A percentile compares a stretch with the other conserved stretches of the same genome.
These are phyloP conservation scores for Pichia kudriavzevii DNA, from an alignment of 1,139 yeast genomes.

Conservation along the genomic window DNA sequence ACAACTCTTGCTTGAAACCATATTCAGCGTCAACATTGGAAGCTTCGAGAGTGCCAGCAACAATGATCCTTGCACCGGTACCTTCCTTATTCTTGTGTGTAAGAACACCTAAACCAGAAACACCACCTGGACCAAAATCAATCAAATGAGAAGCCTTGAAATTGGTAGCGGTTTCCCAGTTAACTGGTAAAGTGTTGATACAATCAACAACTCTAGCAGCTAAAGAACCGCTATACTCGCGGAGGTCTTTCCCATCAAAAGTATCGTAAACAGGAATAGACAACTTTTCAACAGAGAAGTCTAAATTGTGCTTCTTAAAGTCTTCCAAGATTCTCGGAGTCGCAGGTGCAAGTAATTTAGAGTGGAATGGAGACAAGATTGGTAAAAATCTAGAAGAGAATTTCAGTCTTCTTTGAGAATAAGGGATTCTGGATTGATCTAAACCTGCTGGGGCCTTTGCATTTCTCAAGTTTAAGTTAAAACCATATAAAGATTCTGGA, in stretches of 20 bases:
- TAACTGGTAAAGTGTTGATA: slow-evolving; percentile 82
- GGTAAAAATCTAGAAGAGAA: slow-evolving; percentile 93
- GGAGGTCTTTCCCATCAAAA: slow-evolving; percentile 73
- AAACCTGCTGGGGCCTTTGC: slow-evolving; percentile 92
- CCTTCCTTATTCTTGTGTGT: slow-evolving; percentile 98
- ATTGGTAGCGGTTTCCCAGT: slow-evolving; percentile 88
- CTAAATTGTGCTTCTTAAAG: slow-evolving; percentile 48
- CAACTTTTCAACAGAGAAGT: slow-evolving; percentile 48
- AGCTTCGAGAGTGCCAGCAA: slow-evolving; percentile 85
- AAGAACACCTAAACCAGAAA: slow-evolving; percentile 90
- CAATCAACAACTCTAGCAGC: slow-evolving; percentile 66
- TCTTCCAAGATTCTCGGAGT: slow-evolving; percentile 61
- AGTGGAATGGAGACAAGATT: slow-evolving; percentile 94
- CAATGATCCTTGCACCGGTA: slow-evolving; percentile 89
- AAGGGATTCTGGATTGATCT: slow-evolving; percentile 92
- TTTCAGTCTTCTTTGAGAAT: slow-evolving; percentile 85
- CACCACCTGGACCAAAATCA: slow-evolving; percentile 99
- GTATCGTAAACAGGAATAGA: slow-evolving; percentile 90
- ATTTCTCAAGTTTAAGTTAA: slow-evolving; percentile 84
- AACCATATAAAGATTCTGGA: slow-evolving; percentile 96
- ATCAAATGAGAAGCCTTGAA: slow-evolving; percentile 79
- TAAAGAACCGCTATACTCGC: slow-evolving; percentile 42
- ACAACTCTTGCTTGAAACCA: slow-evolving; percentile 93
- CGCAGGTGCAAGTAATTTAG: slow-evolving; percentile 73
- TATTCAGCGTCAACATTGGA: slow-evolving; percentile 65